These are phyloP conservation scores for Yarrowia hollandica DNA, from an alignment of 805 yeast species.

Conservation along the genomic window DNA sequence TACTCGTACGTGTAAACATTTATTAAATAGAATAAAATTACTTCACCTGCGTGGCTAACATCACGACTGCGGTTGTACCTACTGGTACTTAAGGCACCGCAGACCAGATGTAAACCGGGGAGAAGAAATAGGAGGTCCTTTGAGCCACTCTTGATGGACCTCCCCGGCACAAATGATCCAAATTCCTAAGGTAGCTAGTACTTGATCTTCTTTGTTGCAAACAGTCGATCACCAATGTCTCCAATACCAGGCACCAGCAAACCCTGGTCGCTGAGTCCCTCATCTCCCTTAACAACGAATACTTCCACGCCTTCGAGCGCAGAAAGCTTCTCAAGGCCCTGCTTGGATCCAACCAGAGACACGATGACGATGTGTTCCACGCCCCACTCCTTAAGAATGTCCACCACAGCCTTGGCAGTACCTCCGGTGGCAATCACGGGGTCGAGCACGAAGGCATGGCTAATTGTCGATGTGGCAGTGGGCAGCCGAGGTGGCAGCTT, in stretches of 20 bases:
- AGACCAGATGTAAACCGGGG: too few species aligned
- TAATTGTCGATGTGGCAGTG: constrained; percentile 30
- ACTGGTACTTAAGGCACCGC: too few species aligned
- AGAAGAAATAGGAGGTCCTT: too few species aligned
- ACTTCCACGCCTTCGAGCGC: constrained; percentile 37
- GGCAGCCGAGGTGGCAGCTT: constrained; percentile 37
- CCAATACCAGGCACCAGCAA: constrained; percentile 42
- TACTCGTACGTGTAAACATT: too few species aligned
- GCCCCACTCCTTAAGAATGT: constrained; percentile 41
- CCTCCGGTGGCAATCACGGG: constrained; percentile 45
- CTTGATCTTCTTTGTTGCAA: constrained; percentile 31
- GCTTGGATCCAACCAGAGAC: constrained; percentile 36
- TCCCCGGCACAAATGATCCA: too few species aligned
- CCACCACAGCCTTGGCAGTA: constrained; percentile 40
- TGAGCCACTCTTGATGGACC: too few species aligned
- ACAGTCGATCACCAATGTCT: constrained; percentile 41
- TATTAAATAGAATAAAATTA: too few species aligned
- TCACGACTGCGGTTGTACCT: too few species aligned
- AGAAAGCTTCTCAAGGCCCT: constrained; percentile 35
- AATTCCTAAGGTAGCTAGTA: too few species aligned
- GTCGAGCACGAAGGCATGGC: constrained; percentile 39
- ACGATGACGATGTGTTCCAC: constrained; percentile 38
- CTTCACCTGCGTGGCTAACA: too few species aligned
- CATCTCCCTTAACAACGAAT: constrained; percentile 38
- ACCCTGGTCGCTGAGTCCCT: constrained; percentile 36